A percentile compares a stretch with the other conserved stretches of the same genome.
These are phyloP conservation scores for Aspergillus sp. DNA, from an alignment of 2,329 filamentous ascomycete species.

Conservation along the genomic window DNA sequence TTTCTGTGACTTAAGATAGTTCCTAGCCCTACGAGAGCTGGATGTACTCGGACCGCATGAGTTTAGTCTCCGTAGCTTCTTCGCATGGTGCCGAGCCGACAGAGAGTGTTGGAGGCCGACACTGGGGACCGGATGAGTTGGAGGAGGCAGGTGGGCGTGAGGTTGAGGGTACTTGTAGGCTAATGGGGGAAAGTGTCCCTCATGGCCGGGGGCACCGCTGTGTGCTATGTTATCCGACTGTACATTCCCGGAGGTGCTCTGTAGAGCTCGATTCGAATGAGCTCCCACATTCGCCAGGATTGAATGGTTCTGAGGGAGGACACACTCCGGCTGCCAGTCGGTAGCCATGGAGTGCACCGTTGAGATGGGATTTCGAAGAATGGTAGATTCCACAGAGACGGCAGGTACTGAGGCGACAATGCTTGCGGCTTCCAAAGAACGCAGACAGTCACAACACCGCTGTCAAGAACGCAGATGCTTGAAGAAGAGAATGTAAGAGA, in stretches of 20 bases:
- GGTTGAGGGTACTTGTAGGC: conserved; percentile 28
- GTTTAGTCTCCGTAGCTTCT: conserved; percentile 27
- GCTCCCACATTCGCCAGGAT: conserved; percentile 25
- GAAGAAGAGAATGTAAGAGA: conserved; percentile 35
- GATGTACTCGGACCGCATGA: conserved; percentile 20
- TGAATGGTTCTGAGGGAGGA: conserved; percentile 28
- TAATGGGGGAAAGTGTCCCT: conserved; percentile 28
- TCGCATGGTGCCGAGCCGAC: conserved; percentile 23
- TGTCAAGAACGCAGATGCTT: conserved; percentile 30
- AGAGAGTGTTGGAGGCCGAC: conserved; percentile 21
- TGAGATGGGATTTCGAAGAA: conserved; percentile 30
- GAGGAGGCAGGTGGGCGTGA: conserved; percentile 16
- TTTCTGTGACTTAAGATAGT: conserved; percentile 34
- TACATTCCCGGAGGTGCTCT: conserved; percentile 36
- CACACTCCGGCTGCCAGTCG: conserved; percentile 33
- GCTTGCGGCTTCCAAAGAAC: conserved; percentile 31
- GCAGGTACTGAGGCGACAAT: conserved; percentile 24
- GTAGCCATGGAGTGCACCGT: conserved; percentile 30
- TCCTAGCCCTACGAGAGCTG: conserved; percentile 19
- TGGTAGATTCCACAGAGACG: conserved; percentile 31
- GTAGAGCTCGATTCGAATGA: conserved; percentile 29
- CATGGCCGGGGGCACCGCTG: conserved; percentile 18
- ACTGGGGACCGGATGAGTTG: conserved; percentile 14
- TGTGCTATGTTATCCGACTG: conserved; percentile 27
- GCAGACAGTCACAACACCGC: conserved; percentile 25